Evolutionary conservation across 495 filamentous ascomycete genomes (phyloP).

Genomic region (Thermothielavioides terrestris): DNA sequence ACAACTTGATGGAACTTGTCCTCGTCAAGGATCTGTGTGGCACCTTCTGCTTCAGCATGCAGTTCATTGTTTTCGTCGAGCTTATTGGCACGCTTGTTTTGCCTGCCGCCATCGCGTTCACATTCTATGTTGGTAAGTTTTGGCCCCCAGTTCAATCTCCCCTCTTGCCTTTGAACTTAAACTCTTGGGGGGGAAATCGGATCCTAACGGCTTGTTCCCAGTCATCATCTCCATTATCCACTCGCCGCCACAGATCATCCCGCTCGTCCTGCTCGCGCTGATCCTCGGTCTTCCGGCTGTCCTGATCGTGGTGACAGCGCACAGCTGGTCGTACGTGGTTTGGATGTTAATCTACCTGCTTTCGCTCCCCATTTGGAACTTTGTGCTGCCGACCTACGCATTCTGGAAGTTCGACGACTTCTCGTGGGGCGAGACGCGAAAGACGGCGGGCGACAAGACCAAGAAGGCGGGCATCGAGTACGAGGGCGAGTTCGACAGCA

Average conservation of each 20-base stretch:
- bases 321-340: constrained; percentile 81
- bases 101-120: constrained; percentile 93
- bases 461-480: constrained; percentile 71
- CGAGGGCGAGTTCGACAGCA: constrained; percentile 95
- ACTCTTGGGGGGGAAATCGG: no score
- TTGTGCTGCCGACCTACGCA: constrained; percentile 85
- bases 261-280: constrained; percentile 78
- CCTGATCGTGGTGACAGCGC: constrained; percentile 91
- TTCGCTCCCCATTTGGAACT: constrained; percentile 96
- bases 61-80: constrained; percentile 96
- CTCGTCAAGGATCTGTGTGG: constrained; percentile 94
- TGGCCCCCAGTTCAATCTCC: neutral
- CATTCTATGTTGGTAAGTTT: constrained; percentile 81
- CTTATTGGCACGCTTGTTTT: constrained; percentile 89
- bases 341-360: constrained; percentile 97
- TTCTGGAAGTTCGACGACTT: constrained; percentile 99
- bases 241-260: constrained; percentile 83
- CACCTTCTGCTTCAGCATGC: constrained; percentile 99
- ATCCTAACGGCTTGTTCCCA: no score
- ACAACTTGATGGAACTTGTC: constrained; percentile 96
- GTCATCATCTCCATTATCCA: constrained; percentile 79
- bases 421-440: constrained; percentile 96
- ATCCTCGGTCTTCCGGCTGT: constrained; percentile 92
- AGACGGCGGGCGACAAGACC: constrained; percentile 84
- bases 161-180: neutral